Base-by-base conservation (phyloP, 768 basidiomycete genomes). In the Suillus americanus region DNA sequence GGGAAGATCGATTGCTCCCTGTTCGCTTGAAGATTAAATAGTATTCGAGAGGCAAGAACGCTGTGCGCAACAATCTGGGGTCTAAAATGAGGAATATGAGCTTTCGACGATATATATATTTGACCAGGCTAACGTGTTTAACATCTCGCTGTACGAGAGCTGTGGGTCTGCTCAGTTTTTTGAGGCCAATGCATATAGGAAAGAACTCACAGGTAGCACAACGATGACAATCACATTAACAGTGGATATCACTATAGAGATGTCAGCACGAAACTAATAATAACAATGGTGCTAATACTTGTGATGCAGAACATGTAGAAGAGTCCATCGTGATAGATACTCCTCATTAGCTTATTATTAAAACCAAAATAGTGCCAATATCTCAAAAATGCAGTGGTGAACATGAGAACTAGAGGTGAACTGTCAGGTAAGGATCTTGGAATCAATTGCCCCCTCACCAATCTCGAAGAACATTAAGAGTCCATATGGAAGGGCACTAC, bases 11-110 rank as follows among this genome's bases (percentile, higher is more conserved):
- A 12, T 46, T 46, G 48, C 13, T 14, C 48, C 12, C 7, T 16
- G 37, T 23, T 28, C 46, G 5, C 37, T 35, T 20, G 62, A n/a
- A 62, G 48, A 51, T 40, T 55, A 18, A 62, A 62, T 25, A 62
- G 40, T 14, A 51, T 62, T 38, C 62, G 51, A 16, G 62, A 62
- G 8, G 62, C 62, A 33, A 62, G 46, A 46, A 62, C 50, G 62
- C 48, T 62, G 7, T 62, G 62, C 25, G 28, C 20, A 51, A 62
- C 62, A 12, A 55, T 53, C 20, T 62, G 62, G 5, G 33, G 50
- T 53, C 62, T 62, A 33, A 20, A 37, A 23, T n/a, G 16, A n/a
- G 28, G n/a, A 46, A 20, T 18, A 59, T 60, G 23, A 40, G 57
- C 14, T 46, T 50, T 25, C 7, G 23, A 50, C 13, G 14, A 25